Percentiles rank a stretch among this genome's conserved stretches.
phyloP scores from a whole-genome alignment of 2,329 filamentous ascomycete species.

The Westerdykella sp. region DNA sequence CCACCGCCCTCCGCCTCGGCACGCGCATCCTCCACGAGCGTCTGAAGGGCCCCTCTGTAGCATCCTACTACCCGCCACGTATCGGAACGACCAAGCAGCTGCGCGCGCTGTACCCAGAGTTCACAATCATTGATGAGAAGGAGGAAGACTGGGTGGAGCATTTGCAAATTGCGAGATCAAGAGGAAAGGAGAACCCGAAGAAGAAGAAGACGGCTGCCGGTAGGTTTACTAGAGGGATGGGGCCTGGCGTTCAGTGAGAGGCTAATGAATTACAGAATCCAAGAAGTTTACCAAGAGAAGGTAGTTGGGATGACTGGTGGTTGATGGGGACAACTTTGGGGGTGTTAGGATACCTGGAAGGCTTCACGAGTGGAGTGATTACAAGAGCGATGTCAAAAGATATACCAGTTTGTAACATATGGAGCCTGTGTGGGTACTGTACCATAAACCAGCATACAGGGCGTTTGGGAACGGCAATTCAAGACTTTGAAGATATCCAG shows the following conservation, averaged over 20 bases:
- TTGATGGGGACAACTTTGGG: background rate
- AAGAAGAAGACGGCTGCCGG: constrained; percentile 66
- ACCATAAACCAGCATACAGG: too few species aligned
- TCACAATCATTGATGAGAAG: constrained; percentile 65
- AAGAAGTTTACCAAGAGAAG: constrained; percentile 46
- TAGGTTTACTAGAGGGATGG: constrained; percentile 25
- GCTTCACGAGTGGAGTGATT: too few species aligned
- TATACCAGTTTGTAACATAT: too few species aligned
- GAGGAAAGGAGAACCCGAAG: constrained; percentile 83
- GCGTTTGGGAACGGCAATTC: too few species aligned
- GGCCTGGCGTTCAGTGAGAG: background rate
- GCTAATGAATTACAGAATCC: constrained; percentile 33
- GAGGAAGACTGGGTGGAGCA: constrained; percentile 76
- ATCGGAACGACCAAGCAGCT: constrained; percentile 67
- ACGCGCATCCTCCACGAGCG: constrained; percentile 90
- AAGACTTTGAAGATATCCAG: too few species aligned
- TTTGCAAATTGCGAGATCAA: constrained; percentile 44
- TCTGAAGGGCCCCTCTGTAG: constrained; percentile 73
- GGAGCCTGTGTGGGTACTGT: too few species aligned
- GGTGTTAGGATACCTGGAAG: too few species aligned
- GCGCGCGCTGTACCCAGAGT: constrained; percentile 61
- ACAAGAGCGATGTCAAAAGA: too few species aligned
- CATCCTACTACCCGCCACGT: constrained; percentile 80
- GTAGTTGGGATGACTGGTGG: constrained; percentile 23
- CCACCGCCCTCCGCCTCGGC: constrained; percentile 70